A percentile compares a stretch with the other conserved stretches of the same genome.
phyloP scores from a whole-genome alignment of 768 basidiomycete genomes.

The Trametes meyenii region DNA sequence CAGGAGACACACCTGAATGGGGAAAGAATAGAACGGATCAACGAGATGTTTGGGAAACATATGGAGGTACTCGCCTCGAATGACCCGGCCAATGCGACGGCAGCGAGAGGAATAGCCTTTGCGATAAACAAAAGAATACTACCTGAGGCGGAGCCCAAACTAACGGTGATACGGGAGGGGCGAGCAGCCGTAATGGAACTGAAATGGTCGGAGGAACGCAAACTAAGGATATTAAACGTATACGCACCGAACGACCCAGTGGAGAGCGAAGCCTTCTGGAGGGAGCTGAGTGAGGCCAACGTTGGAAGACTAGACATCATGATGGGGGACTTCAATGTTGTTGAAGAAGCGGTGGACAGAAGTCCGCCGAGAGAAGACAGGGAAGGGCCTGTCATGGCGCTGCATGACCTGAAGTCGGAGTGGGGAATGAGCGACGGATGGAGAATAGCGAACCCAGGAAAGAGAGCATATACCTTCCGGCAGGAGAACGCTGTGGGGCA shows the following conservation, averaged over 20 bases:
- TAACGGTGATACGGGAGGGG: not conserved
- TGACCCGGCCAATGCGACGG: not conserved
- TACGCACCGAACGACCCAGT: not conserved
- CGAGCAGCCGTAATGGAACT: not conserved
- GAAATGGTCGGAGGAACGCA: not conserved
- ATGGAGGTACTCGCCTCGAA: not conserved
- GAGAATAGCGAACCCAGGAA: not conserved
- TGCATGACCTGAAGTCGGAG: not conserved
- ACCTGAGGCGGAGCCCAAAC: too few relatives aligned
- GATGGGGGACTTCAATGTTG: slow-evolving; percentile 38
- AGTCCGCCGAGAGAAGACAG: not conserved
- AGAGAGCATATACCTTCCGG: not conserved
- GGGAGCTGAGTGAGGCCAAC: not conserved
- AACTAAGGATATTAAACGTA: not conserved
- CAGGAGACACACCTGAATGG: not conserved
- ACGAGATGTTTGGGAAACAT: not conserved
- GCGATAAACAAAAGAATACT: not conserved
- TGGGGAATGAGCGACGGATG: not conserved
- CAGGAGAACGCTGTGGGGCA: not conserved
- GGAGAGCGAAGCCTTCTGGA: not conserved
- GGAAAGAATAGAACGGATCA: not conserved
- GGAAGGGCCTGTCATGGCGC: not conserved
- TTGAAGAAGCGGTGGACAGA: slow-evolving; percentile 26
- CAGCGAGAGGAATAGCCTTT: not conserved
- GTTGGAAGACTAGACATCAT: not conserved